phyloP scores from a whole-genome alignment of 306 rosid species.

The Hippophae gyantsensis region DNA sequence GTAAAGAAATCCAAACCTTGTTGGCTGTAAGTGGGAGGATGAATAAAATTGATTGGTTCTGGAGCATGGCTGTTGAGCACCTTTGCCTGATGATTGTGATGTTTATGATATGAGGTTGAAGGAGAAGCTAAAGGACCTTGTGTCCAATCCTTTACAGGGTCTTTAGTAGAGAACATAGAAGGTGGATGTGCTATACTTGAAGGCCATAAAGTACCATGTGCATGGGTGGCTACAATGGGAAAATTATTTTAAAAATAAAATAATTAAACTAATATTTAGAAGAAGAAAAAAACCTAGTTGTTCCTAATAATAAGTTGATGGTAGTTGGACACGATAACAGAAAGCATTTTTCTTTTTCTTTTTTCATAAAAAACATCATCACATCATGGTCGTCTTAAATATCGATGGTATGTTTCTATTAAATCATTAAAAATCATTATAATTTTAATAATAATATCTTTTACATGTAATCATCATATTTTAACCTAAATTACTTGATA shows the following conservation, averaged over 20 bases:
- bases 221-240: conserved; percentile 24
- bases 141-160: conserved; percentile 36
- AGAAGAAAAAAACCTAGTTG: too few species aligned
- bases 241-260: background rate
- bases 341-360: too few species aligned
- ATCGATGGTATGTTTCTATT: too few species aligned
- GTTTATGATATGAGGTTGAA: conserved; percentile 31
- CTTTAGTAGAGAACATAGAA: conserved; percentile 28
- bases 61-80: conserved; percentile 31
- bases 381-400: too few species aligned
- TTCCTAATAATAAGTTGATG: too few species aligned
- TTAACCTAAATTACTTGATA: too few species aligned
- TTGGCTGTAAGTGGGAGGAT: conserved; percentile 34
- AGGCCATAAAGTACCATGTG: background rate
- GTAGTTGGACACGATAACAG: too few species aligned
- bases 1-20: conserved; percentile 42
- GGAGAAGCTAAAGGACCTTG: conserved; percentile 36
- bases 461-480: too few species aligned
- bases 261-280: too few species aligned
- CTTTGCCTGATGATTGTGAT: conserved; percentile 19
- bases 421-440: too few species aligned
- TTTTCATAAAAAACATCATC: too few species aligned
- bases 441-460: too few species aligned
- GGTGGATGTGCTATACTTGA: conserved; percentile 52
- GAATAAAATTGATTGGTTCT: conserved; percentile 25